Evolutionary conservation across 2,329 filamentous ascomycete genomes (phyloP), one percentile per base, ranked within the genome.

Genomic region (Exutisphaerella laricina): DNA sequence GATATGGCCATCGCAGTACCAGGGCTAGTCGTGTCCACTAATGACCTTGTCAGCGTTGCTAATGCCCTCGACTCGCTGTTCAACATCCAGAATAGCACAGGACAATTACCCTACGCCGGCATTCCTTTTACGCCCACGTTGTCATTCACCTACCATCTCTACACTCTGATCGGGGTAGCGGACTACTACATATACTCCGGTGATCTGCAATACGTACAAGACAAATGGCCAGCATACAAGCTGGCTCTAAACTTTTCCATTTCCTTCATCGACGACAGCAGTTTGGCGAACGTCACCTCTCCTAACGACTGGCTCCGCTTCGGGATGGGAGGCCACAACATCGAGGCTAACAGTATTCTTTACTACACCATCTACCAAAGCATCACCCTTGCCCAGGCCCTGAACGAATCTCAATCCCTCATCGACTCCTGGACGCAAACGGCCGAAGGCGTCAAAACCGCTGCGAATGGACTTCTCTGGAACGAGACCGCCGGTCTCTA

Each of bases 131-230:
- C 59, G 4, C 48, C 58, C 20, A 50, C 56, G 18, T 48, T 65
- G 1, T 72, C 69, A 8, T 74, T 73, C 47, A 80, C 77, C 0
- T 80, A 80, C 49, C 77, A 80, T 48, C 54, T 74, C 0, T 72
- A 73, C 50, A 70, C 64, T 2, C 49, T 75, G 26, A 67, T 72
- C 17, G 70, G 68, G 7, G 59, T 71, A 0, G 62, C 66, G 1
- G 67, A 72, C 46, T 67, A 71, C 44, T 71, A 70, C 43, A 26
- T 56, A 12, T 56, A 54, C 39, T 48, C 66, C 47, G 65, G 65
- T 1, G 62, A 73, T 25, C 49, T 63, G 2, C 42, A 51, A 0
- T 74, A 67, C 50, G 56, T 73, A 0, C 40, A 58, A 4, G 56
- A 49, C 3, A 62, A 69, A n/a, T 74, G 71, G 72, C 43, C 56